These are phyloP conservation scores for Setomelanomma holmii DNA, from an alignment of 2,329 filamentous ascomycete species.

Conservation along the genomic window DNA sequence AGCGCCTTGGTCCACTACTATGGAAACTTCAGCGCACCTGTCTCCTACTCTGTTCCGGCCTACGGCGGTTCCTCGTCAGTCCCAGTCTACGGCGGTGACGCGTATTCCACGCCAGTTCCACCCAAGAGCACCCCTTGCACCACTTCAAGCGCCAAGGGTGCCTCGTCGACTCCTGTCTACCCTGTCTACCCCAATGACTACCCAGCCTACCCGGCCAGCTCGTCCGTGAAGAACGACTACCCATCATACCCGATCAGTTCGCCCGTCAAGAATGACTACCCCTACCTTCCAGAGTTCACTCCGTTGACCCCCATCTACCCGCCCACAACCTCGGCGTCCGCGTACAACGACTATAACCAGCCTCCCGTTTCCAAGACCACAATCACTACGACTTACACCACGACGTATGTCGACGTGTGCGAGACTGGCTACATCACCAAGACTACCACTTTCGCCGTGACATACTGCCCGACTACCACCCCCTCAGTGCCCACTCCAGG, in stretches of 20 bases:
- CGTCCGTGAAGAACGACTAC: slow-evolving; percentile 6
- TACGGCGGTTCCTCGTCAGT: slow-evolving; percentile 7
- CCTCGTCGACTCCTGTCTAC: slow-evolving; percentile 2
- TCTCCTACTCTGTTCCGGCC: slow-evolving; percentile 8
- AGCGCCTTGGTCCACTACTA: background rate
- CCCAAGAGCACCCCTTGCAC: slow-evolving; percentile 12
- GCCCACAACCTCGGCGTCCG: slow-evolving; percentile 12
- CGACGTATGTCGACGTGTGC: slow-evolving; percentile 43
- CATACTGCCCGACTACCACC: slow-evolving; percentile 23
- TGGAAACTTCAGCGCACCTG: slow-evolving; percentile 8
- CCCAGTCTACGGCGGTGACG: slow-evolving; percentile 2
- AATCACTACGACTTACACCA: slow-evolving; percentile 33
- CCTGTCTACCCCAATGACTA: slow-evolving; percentile 7
- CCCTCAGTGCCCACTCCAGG: slow-evolving; percentile 10
- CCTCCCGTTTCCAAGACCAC: slow-evolving; percentile 14
- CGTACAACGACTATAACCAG: slow-evolving; percentile 10
- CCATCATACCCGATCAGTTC: slow-evolving; percentile 5
- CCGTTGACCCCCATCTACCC: slow-evolving; percentile 15
- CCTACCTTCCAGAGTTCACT: slow-evolving; percentile 14
- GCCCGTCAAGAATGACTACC: slow-evolving; percentile 14
- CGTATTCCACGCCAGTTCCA: background rate
- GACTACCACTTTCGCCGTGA: slow-evolving; percentile 33
- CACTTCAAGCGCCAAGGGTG: slow-evolving; percentile 2
- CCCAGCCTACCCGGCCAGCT: slow-evolving; percentile 4
- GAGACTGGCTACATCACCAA: slow-evolving; percentile 43